Evolutionary conservation across 768 basidiomycete genomes (phyloP).

Genomic region (Lyophyllum semitale): DNA sequence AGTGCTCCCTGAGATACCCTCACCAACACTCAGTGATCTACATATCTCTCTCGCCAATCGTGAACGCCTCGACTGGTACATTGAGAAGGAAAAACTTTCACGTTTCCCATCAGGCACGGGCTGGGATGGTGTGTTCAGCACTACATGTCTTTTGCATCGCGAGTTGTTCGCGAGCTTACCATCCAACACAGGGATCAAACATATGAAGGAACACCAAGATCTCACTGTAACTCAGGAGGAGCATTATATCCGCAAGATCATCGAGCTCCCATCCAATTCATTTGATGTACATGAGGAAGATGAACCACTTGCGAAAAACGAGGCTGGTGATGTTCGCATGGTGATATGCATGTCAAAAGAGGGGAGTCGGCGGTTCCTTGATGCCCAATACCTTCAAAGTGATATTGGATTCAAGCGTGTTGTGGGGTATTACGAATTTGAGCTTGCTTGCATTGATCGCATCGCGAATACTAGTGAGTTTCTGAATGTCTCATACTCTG

Average conservation of each 20-base stretch:
- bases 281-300: not conserved
- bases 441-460: conserved; percentile 15
- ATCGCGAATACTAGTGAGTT: not conserved
- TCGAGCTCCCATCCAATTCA: not conserved
- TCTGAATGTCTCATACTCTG: not conserved
- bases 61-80: conserved; percentile 19
- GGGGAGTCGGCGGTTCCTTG: conserved; percentile 14
- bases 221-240: not conserved
- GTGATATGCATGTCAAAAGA: conserved; percentile 27
- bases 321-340: not conserved
- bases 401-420: conserved; percentile 29
- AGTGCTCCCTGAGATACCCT: too few relatives aligned
- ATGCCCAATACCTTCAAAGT: conserved; percentile 25
- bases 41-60: not conserved
- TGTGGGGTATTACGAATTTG: conserved; percentile 27
- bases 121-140: conserved; percentile 26
- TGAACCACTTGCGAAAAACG: not conserved
- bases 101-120: conserved; percentile 21
- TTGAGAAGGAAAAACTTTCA: conserved; percentile 7
- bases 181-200: conserved; percentile 11
- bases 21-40: too few relatives aligned
- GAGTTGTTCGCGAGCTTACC: not conserved
- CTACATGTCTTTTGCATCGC: not conserved
- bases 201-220: conserved; percentile 14
- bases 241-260: not conserved